Evolutionary conservation across 257 asterid species (phyloP), one percentile per base, ranked within the genome.

Genomic region (Verbena officinalis): DNA sequence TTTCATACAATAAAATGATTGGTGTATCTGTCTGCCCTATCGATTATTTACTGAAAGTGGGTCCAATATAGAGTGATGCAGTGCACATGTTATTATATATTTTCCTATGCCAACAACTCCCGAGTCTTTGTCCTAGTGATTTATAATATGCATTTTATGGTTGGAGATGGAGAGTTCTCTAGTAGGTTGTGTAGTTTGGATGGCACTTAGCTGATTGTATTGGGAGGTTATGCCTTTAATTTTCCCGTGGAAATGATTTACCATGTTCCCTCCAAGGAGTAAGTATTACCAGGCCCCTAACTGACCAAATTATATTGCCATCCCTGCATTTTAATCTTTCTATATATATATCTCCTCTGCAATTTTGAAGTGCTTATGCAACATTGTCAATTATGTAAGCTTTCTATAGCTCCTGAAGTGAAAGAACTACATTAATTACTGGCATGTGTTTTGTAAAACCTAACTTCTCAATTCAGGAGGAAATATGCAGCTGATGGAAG

Each of bases 401-500:
- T 59, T 44, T 3, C 39, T 63, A 23, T 15, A 39, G 44, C 36
- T 52, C 40, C 14, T 3, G 0, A n/a, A 48, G 30, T 42, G 1
- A 24, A 40, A 39, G 4, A 27, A 13, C 3, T 62, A 36, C n/a
- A 23, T 48, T 40, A 54, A 27, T 55, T 64, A 55, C 22, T 46
- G n/a, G 15, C 67, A 46, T 55, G 53, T 39, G 42, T 24, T 65
- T 70, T 24, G 65, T 46, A 30, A 17, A 50, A 4, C 10, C 15
- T 44, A 44, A 44, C 51, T 44, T 44, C 49, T 12, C 9, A 15
- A 54, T 59, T 70, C 9, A 55, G 67, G 60, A 64, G 74, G 27
- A 44, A 65, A 67, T 65, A 64, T 43, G 46, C 67, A 62, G 58
- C 56, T 50, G 69, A 33, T 55, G 60, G 60, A 49, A 68, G 67